Conservation (phyloP, 2,329 filamentous ascomycete genomes). For the Monilinia vaccinii-corymbosi region DNA sequence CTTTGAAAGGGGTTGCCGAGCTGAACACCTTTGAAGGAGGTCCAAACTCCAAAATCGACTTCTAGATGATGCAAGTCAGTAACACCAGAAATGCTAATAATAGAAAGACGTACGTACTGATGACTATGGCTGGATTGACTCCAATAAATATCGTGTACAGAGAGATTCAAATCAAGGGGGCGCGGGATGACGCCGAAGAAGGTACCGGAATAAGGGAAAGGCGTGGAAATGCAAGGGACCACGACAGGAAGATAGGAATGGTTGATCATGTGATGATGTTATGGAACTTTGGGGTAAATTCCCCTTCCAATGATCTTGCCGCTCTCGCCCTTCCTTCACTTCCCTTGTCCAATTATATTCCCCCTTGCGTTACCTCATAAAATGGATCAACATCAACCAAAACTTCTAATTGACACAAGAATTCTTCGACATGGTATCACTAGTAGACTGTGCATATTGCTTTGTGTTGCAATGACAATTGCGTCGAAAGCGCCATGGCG, state of each 20-base stretch:
- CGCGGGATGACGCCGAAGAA: slow-evolving; percentile 6
- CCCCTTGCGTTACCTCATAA: slow-evolving; percentile 6
- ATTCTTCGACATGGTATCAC: slow-evolving; percentile 10
- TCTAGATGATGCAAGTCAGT: background rate
- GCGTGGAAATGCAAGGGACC: slow-evolving; percentile 15
- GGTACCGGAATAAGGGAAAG: slow-evolving; percentile 8
- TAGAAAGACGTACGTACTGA: too few species aligned
- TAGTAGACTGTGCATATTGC: slow-evolving; percentile 8
- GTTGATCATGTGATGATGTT: slow-evolving; percentile 15
- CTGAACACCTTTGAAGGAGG: background rate
- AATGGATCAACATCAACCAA: slow-evolving; percentile 7
- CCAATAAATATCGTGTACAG: background rate
- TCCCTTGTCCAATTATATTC: background rate
- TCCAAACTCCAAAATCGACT: background rate
- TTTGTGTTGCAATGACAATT: slow-evolving; percentile 1
- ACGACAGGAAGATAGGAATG: slow-evolving; percentile 11
- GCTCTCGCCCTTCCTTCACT: background rate
- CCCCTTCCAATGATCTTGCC: background rate
- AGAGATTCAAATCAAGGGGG: background rate
- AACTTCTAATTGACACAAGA: background rate
- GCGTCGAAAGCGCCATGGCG: slow-evolving; percentile 6
- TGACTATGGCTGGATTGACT: background rate
- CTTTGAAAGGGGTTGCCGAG: background rate
- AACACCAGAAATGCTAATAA: background rate
- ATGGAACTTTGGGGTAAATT: background rate